Evolutionary conservation across 2,329 filamentous ascomycete genomes (phyloP).

Genomic region (Leptographium lundbergii): DNA sequence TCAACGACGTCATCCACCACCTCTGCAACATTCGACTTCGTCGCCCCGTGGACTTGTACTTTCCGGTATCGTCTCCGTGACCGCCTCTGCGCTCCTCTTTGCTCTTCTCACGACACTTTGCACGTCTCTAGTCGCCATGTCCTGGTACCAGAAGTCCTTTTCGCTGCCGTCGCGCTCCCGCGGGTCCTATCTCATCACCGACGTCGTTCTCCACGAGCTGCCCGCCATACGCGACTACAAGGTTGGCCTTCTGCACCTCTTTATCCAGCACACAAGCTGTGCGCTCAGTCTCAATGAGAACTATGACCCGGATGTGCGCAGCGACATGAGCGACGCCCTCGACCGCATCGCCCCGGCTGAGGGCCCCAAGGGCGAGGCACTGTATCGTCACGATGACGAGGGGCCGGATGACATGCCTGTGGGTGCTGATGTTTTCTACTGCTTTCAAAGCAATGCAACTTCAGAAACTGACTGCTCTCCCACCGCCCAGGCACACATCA

Average conservation of each 20-base stretch:
- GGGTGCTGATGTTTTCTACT: background rate
- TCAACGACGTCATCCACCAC: background rate
- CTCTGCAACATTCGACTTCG: background rate
- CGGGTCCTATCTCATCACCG: conserved; percentile 83
- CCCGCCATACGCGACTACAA: conserved; percentile 78
- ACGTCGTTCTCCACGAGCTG: conserved; percentile 54
- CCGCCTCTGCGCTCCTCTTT: background rate
- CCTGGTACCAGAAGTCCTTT: conserved; percentile 79
- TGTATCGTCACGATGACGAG: conserved; percentile 79
- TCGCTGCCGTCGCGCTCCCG: conserved; percentile 63
- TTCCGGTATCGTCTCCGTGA: no score
- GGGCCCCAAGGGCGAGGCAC: conserved; percentile 55
- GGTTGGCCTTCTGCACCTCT: conserved; percentile 75
- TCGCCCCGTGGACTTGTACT: no score
- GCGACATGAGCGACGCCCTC: conserved; percentile 87
- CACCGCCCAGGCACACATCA: conserved; percentile 64
- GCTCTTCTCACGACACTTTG: background rate
- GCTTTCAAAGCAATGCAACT: background rate
- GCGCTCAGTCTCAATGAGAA: conserved; percentile 91
- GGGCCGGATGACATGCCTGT: conserved; percentile 91
- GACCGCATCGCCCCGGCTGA: conserved; percentile 75
- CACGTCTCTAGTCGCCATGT: conserved; percentile 33
- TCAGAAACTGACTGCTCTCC: background rate
- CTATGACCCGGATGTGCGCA: conserved; percentile 69
- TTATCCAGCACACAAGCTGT: conserved; percentile 91